phyloP scores from a whole-genome alignment of 2,329 filamentous ascomycete species.

The Venturia pyrina region DNA sequence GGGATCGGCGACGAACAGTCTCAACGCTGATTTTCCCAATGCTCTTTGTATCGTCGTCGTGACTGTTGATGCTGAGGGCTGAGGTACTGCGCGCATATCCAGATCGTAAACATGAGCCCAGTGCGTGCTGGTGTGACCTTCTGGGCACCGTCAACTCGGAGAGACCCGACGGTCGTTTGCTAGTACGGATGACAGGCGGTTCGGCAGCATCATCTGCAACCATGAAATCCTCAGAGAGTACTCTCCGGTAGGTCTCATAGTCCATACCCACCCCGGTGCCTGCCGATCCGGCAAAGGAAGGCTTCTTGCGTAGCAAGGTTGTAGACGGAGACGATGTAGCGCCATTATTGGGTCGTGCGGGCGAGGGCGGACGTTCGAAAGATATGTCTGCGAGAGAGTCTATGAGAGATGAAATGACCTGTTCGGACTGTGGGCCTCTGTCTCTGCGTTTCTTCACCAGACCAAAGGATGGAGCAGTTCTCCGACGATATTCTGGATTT shows the following conservation, averaged over 20 bases:
- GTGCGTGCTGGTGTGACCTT: conserved; percentile 16
- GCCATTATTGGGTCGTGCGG: conserved; percentile 22
- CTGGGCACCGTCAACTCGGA: conserved; percentile 59
- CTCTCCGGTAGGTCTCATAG: conserved; percentile 39
- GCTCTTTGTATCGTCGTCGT: conserved; percentile 21
- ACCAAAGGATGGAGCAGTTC: background rate
- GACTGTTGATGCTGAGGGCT: conserved; percentile 22
- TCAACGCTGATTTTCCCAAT: conserved; percentile 33
- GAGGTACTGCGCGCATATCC: conserved; percentile 12
- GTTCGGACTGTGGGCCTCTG: background rate
- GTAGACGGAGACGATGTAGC: conserved; percentile 24
- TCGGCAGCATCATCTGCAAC: conserved; percentile 48
- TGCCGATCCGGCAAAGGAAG: conserved; percentile 18
- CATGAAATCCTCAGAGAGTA: conserved; percentile 38
- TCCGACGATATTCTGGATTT: background rate
- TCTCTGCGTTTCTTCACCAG: conserved; percentile 1
- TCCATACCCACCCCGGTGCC: conserved; percentile 55
- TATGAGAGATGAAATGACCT: conserved; percentile 58
- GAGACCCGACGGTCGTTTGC: conserved; percentile 69
- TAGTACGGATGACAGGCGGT: conserved; percentile 68
- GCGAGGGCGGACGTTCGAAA: conserved; percentile 34
- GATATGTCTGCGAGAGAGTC: conserved; percentile 49
- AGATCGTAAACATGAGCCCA: background rate
- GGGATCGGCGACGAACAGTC: conserved; percentile 18
- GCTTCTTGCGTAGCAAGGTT: conserved; percentile 19